Evolutionary conservation across 345 rosid genomes (phyloP).

Genomic region (Citrus glauca): DNA sequence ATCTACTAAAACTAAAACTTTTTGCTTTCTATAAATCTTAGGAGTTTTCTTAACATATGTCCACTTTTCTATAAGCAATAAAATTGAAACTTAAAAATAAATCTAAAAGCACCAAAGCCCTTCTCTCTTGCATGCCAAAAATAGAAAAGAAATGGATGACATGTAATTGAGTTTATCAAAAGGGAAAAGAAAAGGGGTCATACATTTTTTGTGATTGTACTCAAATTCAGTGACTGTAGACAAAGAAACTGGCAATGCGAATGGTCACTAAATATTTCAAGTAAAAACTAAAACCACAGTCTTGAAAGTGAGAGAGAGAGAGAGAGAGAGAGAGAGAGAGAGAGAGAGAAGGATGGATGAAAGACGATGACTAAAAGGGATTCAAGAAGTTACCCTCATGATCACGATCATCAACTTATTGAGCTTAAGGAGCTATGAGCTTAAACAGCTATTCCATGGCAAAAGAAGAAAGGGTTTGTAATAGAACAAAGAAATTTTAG

Average conservation of each 20-base stretch:
- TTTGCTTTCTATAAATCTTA: conserved; percentile 27
- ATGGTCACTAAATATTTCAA: too few species aligned
- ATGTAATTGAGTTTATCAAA: conserved; percentile 4
- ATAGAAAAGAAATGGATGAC: not conserved
- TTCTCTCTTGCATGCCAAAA: not conserved
- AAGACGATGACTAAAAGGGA: conserved; percentile 3
- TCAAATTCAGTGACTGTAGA: conserved; percentile 8
- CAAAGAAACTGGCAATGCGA: conserved; percentile 5
- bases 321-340: conserved; percentile 4
- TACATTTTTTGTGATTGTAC: not conserved
- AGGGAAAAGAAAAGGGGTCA: conserved; percentile 16
- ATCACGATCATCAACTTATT: not conserved
- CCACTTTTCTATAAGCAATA: conserved; percentile 17
- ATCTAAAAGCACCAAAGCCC: conserved; percentile 9
- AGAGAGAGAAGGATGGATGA: conserved; percentile 15
- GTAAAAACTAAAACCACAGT: not conserved
- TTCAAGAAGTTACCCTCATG: conserved; percentile 20
- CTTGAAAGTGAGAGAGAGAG: conserved; percentile 15
- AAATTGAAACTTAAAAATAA: not conserved
- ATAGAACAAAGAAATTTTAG: conserved; percentile 4
- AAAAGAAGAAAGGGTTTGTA: not conserved
- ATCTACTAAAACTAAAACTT: conserved; percentile 20
- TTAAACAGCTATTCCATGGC: not conserved
- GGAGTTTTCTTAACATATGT: conserved; percentile 7
- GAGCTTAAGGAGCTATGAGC: not conserved